Evolutionary conservation across 345 rosid species (phyloP).

Genomic region (Linum lewisii): DNA sequence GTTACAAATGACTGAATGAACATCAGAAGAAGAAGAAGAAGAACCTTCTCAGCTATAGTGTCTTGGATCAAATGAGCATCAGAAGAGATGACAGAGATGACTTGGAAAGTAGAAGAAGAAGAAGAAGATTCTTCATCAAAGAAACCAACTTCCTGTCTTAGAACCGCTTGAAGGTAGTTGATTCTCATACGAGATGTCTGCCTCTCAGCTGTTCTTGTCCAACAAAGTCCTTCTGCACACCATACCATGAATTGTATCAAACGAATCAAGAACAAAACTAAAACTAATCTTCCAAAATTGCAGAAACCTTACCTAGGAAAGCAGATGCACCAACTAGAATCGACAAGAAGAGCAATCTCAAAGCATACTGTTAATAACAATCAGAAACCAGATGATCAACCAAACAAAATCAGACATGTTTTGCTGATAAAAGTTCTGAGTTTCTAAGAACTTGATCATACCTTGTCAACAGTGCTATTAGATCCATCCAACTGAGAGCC

Average conservation of each 20-base stretch:
- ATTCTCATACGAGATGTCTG: constrained; percentile 38
- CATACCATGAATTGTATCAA: not conserved
- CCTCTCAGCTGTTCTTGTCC: constrained; percentile 51
- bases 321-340: constrained; percentile 34
- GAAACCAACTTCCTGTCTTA: constrained; percentile 44
- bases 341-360: constrained; percentile 30
- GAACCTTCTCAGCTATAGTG: constrained; percentile 38
- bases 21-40: not conserved
- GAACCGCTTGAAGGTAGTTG: constrained; percentile 36
- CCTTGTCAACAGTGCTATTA: constrained; percentile 31
- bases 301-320: constrained; percentile 24
- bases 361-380: constrained; percentile 25
- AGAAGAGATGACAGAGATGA: constrained; percentile 34
- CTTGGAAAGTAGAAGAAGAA: constrained; percentile 31
- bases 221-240: constrained; percentile 40
- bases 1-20: too few relatives aligned
- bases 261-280: not conserved
- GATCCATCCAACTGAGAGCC: constrained; percentile 17
- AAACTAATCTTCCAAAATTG: not conserved
- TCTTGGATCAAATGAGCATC: constrained; percentile 42
- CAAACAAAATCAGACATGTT: not conserved
- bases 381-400: not conserved
- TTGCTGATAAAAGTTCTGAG: not conserved
- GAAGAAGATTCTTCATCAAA: constrained; percentile 30
- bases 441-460: constrained; percentile 1